A percentile compares a stretch with the other conserved stretches of the same genome.
These are phyloP conservation scores for Apiospora malaysiana DNA, from an alignment of 2,329 filamentous ascomycete genomes.

Conservation along the genomic window DNA sequence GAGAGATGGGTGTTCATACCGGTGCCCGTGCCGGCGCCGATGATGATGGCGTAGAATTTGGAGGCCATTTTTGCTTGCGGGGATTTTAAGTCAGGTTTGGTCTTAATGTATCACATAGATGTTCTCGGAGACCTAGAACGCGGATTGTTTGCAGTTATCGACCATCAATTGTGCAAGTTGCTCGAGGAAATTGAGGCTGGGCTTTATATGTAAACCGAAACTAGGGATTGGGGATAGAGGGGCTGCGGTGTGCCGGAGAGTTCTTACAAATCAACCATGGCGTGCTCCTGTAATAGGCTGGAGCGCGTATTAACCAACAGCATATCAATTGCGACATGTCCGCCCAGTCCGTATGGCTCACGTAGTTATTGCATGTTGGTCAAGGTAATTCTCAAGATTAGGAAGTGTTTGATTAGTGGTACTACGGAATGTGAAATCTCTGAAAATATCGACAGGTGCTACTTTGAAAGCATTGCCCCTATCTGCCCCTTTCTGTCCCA, in stretches of 20 bases:
- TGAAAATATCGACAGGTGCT: neutral
- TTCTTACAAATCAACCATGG: conserved; percentile 45
- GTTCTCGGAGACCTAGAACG: neutral
- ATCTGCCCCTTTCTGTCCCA: neutral
- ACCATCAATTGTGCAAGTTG: too few species aligned
- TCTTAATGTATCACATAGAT: neutral
- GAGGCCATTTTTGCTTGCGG: conserved; percentile 14
- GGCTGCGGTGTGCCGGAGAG: neutral
- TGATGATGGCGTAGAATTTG: conserved; percentile 25
- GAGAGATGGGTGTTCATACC: neutral
- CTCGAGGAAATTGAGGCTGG: neutral
- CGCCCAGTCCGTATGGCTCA: neutral
- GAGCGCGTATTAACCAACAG: neutral
- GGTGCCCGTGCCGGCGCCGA: conserved; percentile 24
- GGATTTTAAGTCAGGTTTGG: neutral
- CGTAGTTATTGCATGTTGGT: neutral
- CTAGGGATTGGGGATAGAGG: neutral
- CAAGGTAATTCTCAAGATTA: neutral
- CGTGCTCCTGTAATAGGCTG: neutral
- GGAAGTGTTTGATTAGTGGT: neutral
- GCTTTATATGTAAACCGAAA: neutral
- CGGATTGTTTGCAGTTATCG: neutral
- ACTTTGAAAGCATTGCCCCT: neutral
- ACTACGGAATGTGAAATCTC: neutral
- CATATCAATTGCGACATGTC: neutral